These are phyloP conservation scores for Nicotiana rustica DNA, from an alignment of 305 asterid species.

Conservation along the genomic window DNA sequence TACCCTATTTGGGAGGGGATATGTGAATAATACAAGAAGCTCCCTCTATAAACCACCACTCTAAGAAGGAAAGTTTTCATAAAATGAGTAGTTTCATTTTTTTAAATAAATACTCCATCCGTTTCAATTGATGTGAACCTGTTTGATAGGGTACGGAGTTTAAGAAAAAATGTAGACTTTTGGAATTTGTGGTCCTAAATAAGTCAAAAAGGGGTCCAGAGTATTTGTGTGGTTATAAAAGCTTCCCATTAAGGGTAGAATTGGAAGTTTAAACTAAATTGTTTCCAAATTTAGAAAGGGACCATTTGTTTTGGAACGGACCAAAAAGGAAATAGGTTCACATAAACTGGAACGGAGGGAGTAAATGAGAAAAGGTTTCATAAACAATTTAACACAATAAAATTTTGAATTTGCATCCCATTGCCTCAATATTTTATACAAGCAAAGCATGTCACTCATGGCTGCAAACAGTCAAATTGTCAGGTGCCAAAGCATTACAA, in stretches of 20 bases:
- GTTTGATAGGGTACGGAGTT: too few relatives aligned
- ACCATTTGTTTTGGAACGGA: too few relatives aligned
- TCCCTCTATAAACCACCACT: slow-evolving; percentile 22
- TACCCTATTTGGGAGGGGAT: neutral
- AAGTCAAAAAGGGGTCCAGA: too few relatives aligned
- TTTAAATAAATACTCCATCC: neutral
- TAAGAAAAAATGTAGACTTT: too few relatives aligned
- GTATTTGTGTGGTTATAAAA: too few relatives aligned
- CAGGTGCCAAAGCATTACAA: neutral
- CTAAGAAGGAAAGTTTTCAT: slow-evolving; percentile 7
- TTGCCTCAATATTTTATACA: neutral
- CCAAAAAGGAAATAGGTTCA: too few relatives aligned
- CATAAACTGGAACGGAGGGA: too few relatives aligned
- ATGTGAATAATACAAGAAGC: neutral
- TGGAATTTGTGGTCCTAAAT: too few relatives aligned
- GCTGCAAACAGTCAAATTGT: neutral
- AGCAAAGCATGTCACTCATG: slow-evolving; percentile 28
- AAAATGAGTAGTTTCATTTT: neutral
- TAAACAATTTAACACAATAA: neutral
- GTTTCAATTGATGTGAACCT: too few relatives aligned
- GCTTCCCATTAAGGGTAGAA: too few relatives aligned
- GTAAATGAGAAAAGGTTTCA: neutral
- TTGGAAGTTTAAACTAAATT: too few relatives aligned
- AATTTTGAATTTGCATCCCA: neutral
- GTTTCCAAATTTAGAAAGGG: too few relatives aligned